These are phyloP conservation scores for Linum lewisii DNA, from an alignment of 345 rosid species.

Conservation along the genomic window DNA sequence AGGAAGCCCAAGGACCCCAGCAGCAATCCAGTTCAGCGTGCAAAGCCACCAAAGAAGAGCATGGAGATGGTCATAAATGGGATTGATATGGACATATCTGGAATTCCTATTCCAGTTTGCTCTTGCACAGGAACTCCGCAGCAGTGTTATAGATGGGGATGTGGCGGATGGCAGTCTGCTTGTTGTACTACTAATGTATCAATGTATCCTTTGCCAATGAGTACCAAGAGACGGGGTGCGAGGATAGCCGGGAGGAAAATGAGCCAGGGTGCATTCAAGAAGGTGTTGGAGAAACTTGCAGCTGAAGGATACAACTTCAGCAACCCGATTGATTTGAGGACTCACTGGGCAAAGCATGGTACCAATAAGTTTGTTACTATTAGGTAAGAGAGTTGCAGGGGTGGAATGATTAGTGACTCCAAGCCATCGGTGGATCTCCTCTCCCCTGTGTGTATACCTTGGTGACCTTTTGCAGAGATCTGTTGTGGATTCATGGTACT, in stretches of 20 bases:
- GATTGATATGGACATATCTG: conserved; percentile 73
- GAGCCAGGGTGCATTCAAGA: conserved; percentile 98
- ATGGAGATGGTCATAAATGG: conserved; percentile 77
- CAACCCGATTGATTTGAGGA: conserved; percentile 77
- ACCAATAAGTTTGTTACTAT: conserved; percentile 98
- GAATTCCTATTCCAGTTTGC: conserved; percentile 84
- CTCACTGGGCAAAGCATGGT: conserved; percentile 98
- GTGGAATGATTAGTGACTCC: not conserved
- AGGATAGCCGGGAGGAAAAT: conserved; percentile 97
- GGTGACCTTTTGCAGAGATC: not conserved
- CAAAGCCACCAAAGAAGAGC: conserved; percentile 75
- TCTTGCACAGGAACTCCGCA: conserved; percentile 90
- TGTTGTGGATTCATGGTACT: not conserved
- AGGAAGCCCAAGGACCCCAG: conserved; percentile 66
- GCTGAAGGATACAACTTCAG: conserved; percentile 75
- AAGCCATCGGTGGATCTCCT: not conserved
- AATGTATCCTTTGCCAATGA: conserved; percentile 90
- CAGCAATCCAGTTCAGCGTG: conserved; percentile 34
- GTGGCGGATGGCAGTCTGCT: conserved; percentile 99
- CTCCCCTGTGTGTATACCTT: too few species aligned
- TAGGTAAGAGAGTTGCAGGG: conserved; percentile 42
- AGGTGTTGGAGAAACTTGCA: conserved; percentile 89
- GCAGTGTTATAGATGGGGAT: conserved; percentile 98
- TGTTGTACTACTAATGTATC: conserved; percentile 89
- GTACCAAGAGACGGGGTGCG: conserved; percentile 90